Percentiles rank a stretch among this genome's conserved stretches.
These are phyloP conservation scores for Hanseniaspora nectarophila DNA, from an alignment of 805 yeast genomes.

Conservation along the genomic window DNA sequence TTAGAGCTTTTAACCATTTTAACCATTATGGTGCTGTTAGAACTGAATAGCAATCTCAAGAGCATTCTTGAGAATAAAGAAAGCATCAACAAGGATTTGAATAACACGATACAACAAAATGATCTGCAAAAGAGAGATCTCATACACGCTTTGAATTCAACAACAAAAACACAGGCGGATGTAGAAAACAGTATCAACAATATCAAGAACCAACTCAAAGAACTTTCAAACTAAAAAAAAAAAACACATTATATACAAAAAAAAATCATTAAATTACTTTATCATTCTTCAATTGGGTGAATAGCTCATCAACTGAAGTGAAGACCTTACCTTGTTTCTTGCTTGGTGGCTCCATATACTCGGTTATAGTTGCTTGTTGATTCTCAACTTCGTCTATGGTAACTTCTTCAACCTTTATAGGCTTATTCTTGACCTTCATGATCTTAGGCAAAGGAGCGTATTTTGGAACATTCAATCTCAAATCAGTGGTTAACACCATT, in stretches of 20 bases:
- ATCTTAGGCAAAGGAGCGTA: constrained; percentile 91
- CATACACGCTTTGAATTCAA: background rate
- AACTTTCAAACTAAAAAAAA: background rate
- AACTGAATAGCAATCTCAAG: background rate
- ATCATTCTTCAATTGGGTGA: constrained; percentile 61
- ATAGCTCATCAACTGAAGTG: constrained; percentile 65
- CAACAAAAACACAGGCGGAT: background rate
- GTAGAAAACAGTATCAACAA: background rate
- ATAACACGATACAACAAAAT: background rate
- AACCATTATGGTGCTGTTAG: background rate
- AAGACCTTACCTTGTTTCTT: constrained; percentile 78
- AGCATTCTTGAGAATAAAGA: background rate
- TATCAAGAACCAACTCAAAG: background rate
- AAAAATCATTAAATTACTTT: constrained; percentile 50
- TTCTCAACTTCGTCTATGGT: constrained; percentile 54
- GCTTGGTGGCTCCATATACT: constrained; percentile 74
- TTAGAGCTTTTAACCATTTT: too few species aligned
- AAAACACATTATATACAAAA: too few species aligned
- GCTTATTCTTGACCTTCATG: constrained; percentile 98
- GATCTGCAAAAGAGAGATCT: background rate
- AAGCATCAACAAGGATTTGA: background rate
- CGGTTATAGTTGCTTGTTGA: constrained; percentile 53
- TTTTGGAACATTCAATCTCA: constrained; percentile 88
- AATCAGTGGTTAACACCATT: constrained; percentile 77
- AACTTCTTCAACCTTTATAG: constrained; percentile 54